These are phyloP conservation scores for Avena eriantha DNA, from an alignment of 176 grass and related monocot species.

Conservation along the genomic window DNA sequence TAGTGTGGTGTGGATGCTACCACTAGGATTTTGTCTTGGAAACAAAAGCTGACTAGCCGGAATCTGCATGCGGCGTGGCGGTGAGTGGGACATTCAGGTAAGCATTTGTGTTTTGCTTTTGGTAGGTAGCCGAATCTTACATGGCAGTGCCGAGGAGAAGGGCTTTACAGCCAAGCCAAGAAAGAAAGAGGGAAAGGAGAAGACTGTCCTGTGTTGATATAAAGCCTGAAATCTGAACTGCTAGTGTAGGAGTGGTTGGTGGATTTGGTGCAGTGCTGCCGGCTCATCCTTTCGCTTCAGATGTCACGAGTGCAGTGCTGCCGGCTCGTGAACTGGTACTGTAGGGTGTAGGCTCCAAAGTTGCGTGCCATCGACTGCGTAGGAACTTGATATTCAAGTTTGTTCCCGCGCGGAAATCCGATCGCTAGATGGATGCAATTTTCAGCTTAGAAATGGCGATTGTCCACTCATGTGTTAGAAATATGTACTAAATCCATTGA, in stretches of 20 bases:
- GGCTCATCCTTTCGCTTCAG: not conserved
- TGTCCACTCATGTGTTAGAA: too few relatives aligned
- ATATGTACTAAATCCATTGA: too few relatives aligned
- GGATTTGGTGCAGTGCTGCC: constrained; percentile 14
- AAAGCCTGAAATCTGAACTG: not conserved
- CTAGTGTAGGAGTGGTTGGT: not conserved
- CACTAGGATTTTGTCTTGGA: not conserved
- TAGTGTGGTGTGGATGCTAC: not conserved
- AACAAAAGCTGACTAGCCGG: not conserved
- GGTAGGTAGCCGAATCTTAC: constrained; percentile 46
- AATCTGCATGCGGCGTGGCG: not conserved
- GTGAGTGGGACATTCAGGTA: not conserved
- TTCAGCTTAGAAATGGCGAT: too few relatives aligned
- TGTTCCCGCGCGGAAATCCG: too few relatives aligned
- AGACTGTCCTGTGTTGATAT: constrained; percentile 24
- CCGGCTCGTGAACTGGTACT: too few relatives aligned
- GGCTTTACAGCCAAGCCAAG: constrained; percentile 31
- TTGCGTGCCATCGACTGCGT: not conserved
- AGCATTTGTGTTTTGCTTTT: not conserved
- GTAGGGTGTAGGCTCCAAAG: not conserved
- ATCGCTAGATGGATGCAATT: too few relatives aligned
- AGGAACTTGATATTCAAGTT: too few relatives aligned
- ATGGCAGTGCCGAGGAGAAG: constrained; percentile 22
- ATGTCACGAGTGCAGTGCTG: too few relatives aligned
- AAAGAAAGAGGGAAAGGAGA: not conserved